phyloP scores from a whole-genome alignment of 140 eudicot species.

The Cichorium intybus region DNA sequence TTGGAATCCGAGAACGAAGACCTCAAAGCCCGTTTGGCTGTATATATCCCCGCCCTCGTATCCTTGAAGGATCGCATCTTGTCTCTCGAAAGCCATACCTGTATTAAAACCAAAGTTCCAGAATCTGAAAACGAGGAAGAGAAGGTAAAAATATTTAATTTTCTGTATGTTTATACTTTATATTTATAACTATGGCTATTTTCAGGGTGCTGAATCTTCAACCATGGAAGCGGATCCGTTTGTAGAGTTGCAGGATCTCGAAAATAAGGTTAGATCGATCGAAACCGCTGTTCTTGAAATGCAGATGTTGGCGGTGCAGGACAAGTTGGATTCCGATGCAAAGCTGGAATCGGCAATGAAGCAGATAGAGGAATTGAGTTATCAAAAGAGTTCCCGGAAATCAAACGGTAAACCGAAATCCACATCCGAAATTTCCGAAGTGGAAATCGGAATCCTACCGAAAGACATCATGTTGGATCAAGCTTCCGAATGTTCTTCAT shows the following conservation, averaged over 20 bases:
- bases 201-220: constrained; percentile 39
- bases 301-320: constrained; percentile 49
- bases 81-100: constrained; percentile 59
- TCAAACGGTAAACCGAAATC: constrained; percentile 42
- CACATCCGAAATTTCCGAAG: constrained; percentile 54
- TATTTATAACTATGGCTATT: constrained; percentile 6
- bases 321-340: constrained; percentile 44
- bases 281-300: constrained; percentile 51
- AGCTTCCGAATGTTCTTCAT: constrained; percentile 68
- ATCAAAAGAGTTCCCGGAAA: constrained; percentile 33
- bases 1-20: constrained; percentile 62
- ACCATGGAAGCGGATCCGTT: constrained; percentile 24
- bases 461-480: constrained; percentile 95
- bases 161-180: neutral
- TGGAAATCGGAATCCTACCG: constrained; percentile 43
- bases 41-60: constrained; percentile 44
- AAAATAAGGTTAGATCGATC: constrained; percentile 50
- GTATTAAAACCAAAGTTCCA: constrained; percentile 36
- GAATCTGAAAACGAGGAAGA: constrained; percentile 33
- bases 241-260: constrained; percentile 52
- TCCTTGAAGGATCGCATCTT: constrained; percentile 57
- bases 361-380: constrained; percentile 59
- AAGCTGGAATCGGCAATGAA: constrained; percentile 58
- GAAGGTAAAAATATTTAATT: constrained; percentile 42
- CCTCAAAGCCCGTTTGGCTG: constrained; percentile 57